phyloP scores from a whole-genome alignment of 305 asterid species.

The Fraxinus platypoda region DNA sequence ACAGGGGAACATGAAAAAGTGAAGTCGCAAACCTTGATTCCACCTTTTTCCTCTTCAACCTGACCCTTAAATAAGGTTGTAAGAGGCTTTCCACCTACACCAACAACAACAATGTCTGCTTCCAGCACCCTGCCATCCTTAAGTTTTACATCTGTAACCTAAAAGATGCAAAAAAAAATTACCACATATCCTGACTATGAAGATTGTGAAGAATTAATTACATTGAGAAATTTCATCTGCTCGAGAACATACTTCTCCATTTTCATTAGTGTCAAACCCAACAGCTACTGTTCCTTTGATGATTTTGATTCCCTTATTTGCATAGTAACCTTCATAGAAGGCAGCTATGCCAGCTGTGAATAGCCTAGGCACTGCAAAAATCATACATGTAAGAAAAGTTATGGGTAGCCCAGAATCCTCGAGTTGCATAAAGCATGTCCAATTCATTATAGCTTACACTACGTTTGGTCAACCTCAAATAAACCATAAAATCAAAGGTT shows the following conservation, averaged over 20 bases:
- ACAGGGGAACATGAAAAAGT: background rate
- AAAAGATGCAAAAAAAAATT: slow-evolving; percentile 20
- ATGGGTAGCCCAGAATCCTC: background rate
- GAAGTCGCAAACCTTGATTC: slow-evolving; percentile 66
- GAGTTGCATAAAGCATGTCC: background rate
- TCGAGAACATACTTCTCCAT: slow-evolving; percentile 64
- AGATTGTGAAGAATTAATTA: slow-evolving; percentile 3
- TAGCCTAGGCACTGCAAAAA: slow-evolving; percentile 82
- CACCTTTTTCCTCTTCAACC: slow-evolving; percentile 88
- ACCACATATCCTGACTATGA: background rate
- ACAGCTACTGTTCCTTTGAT: slow-evolving; percentile 94
- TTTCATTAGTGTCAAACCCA: slow-evolving; percentile 67
- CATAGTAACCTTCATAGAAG: slow-evolving; percentile 80
- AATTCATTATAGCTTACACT: background rate
- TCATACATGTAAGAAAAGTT: slow-evolving; percentile 10
- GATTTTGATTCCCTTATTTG: slow-evolving; percentile 73
- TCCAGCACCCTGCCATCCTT: slow-evolving; percentile 92
- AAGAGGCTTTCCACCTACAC: slow-evolving; percentile 90
- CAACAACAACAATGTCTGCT: slow-evolving; percentile 91
- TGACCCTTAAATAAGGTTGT: slow-evolving; percentile 76
- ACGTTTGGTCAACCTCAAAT: background rate
- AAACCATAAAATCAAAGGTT: background rate
- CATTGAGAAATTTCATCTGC: slow-evolving; percentile 7
- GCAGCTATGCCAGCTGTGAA: slow-evolving; percentile 87
- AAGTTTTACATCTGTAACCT: slow-evolving; percentile 83